Conservation (phyloP, 352 stramenopile genomes). For the Pythium phragmitis region DNA sequence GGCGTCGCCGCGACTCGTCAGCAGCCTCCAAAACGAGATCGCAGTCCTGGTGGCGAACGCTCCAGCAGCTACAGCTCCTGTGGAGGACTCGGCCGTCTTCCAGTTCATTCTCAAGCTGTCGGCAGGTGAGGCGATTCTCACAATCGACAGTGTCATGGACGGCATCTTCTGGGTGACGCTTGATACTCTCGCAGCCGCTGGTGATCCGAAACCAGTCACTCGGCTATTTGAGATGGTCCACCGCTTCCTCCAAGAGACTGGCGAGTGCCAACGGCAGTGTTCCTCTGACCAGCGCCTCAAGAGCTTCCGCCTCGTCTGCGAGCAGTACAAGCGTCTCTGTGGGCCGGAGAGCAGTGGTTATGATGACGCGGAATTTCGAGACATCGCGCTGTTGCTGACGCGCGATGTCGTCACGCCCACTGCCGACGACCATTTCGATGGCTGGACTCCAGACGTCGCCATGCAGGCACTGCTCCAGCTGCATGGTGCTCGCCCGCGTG, state of each 20-base stretch:
- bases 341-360: not conserved
- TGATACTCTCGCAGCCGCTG: not conserved
- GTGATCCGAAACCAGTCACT: not conserved
- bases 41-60: not conserved
- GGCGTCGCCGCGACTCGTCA: not conserved
- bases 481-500: not conserved
- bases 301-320: not conserved
- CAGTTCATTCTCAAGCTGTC: constrained; percentile 13
- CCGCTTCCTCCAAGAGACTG: not conserved
- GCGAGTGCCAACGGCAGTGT: not conserved
- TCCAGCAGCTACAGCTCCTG: not conserved
- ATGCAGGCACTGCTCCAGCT: not conserved
- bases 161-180: constrained; percentile 2
- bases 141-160: not conserved
- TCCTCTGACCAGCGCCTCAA: not conserved
- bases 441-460: not conserved
- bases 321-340: not conserved
- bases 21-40: not conserved
- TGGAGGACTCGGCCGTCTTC: not conserved
- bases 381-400: constrained; percentile 5
- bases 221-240: constrained; percentile 6
- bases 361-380: constrained; percentile 1
- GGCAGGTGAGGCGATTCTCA: not conserved
- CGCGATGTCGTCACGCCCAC: constrained; percentile 12
- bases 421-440: not conserved